phyloP scores from a whole-genome alignment of 805 yeast species.

The Yamadazyma scolyti region DNA sequence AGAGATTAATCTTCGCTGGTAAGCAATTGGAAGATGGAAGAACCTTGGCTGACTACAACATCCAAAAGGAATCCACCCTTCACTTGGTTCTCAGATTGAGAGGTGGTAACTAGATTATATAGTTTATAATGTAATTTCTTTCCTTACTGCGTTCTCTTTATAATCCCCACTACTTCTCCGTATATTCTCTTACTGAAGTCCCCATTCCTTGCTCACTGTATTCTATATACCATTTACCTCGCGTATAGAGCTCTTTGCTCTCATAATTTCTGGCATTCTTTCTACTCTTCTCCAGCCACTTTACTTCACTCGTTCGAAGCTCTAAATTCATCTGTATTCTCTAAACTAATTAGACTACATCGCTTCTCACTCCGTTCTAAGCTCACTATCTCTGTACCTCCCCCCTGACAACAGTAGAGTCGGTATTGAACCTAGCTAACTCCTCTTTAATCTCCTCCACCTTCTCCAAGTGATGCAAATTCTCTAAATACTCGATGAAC shows the following conservation, averaged over 20 bases:
- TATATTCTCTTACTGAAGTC: neutral
- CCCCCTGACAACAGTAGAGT: conserved; percentile 42
- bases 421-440: conserved; percentile 21
- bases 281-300: no score
- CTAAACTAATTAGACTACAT: conserved; percentile 1
- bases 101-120: conserved; percentile 60
- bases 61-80: conserved; percentile 93
- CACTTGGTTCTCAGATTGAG: conserved; percentile 96
- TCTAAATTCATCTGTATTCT: neutral
- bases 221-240: no score
- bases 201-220: no score
- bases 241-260: no score
- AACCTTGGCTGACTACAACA: conserved; percentile 94
- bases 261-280: no score
- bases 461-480: conserved; percentile 10
- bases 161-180: neutral
- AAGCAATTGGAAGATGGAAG: conserved; percentile 96
- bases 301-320: no score
- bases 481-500: conserved; percentile 15
- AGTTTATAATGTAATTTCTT: conserved; percentile 2
- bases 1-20: conserved; percentile 96
- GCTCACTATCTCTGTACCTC: conserved; percentile 18
- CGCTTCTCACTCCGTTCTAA: no score
- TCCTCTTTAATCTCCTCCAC: conserved; percentile 10
- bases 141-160: neutral